A percentile compares a stretch with the other conserved stretches of the same genome.
Conservation (phyloP, 2,329 filamentous ascomycete genomes). For the Xylariaceae sp. region DNA sequence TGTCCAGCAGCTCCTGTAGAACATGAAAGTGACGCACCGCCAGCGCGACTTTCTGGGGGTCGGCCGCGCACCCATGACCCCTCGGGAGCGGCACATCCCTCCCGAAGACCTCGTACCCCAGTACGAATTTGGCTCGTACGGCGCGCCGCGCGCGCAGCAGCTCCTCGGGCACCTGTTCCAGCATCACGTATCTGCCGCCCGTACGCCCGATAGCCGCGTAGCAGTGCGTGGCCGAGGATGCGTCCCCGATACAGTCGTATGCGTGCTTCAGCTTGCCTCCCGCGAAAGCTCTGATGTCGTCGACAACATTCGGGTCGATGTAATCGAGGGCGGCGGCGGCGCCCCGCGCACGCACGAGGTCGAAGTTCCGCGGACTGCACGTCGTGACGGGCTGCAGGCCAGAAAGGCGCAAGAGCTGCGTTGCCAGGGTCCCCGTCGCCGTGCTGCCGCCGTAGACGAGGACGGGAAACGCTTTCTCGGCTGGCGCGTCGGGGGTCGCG, state of each 20-base stretch:
- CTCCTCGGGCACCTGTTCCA: conserved; percentile 20
- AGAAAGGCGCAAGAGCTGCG: conserved; percentile 11
- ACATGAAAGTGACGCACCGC: background rate
- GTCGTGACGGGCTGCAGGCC: conserved; percentile 10
- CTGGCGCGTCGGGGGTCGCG: background rate
- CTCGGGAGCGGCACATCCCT: conserved; percentile 1
- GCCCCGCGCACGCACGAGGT: conserved; percentile 46
- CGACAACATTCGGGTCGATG: conserved; percentile 48
- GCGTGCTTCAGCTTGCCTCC: conserved; percentile 50
- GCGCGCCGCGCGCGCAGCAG: conserved; percentile 10
- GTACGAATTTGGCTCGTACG: conserved; percentile 6
- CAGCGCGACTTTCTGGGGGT: background rate
- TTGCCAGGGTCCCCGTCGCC: conserved; percentile 19
- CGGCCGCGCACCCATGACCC: background rate
- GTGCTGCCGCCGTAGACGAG: conserved; percentile 26
- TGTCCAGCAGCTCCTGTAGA: conserved; percentile 15
- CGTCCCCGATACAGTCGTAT: conserved; percentile 56
- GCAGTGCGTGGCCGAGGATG: conserved; percentile 45
- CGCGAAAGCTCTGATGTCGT: conserved; percentile 53
- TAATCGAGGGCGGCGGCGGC: conserved; percentile 58
- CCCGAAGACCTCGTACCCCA: conserved; percentile 13
- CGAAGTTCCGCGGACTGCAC: conserved; percentile 13
- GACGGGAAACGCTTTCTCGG: conserved; percentile 28
- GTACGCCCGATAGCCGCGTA: conserved; percentile 44
- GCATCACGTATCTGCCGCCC: conserved; percentile 29